Evolutionary conservation across 1,284 basidiomycete species (phyloP).

Genomic region (Ganoderma sp.): DNA sequence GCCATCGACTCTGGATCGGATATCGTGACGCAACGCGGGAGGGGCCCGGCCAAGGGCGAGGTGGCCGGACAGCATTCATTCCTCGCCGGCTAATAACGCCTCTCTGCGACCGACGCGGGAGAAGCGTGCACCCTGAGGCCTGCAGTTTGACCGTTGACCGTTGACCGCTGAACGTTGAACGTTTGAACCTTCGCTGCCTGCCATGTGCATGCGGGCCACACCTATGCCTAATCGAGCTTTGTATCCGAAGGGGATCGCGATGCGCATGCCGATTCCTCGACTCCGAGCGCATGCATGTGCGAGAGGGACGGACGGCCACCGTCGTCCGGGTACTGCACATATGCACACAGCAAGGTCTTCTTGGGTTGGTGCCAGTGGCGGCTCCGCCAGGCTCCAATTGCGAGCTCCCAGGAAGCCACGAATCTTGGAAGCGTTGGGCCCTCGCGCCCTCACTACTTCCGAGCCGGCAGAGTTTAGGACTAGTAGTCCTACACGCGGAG

Average conservation of each 20-base stretch:
- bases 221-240: no score
- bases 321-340: not conserved
- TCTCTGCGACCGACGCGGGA: conserved; percentile 7
- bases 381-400: no score
- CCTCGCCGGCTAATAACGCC: conserved; percentile 3
- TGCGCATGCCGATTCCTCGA: not conserved
- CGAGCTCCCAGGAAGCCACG: not conserved
- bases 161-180: no score
- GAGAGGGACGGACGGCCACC: not conserved
- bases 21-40: not conserved
- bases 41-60: not conserved
- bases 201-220: no score
- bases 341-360: not conserved
- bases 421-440: not conserved
- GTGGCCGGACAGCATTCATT: not conserved
- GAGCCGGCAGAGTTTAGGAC: no score
- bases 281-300: not conserved
- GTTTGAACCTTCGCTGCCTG: no score
- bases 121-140: not conserved
- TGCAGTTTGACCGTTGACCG: no score
- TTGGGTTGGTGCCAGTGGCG: no score
- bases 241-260: no score
- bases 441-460: not conserved
- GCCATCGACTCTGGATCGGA: no score
- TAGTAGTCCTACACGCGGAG: no score